phyloP scores from a whole-genome alignment of 495 filamentous ascomycete genomes.

The Tuber calosporum region DNA sequence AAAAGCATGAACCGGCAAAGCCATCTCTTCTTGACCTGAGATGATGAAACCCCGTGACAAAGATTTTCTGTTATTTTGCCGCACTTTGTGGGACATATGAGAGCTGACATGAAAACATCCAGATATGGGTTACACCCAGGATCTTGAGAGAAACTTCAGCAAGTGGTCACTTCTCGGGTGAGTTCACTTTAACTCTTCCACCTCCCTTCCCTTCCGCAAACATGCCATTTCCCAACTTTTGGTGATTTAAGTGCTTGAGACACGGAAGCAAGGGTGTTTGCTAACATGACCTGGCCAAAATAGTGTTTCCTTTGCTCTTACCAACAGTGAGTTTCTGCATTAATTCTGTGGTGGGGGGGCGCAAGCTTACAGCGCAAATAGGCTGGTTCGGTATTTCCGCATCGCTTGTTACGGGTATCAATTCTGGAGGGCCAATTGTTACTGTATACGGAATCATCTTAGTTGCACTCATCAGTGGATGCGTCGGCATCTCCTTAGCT shows the following conservation, averaged over 20 bases:
- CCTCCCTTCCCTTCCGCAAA: not conserved
- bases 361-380: not conserved
- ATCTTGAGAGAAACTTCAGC: constrained; percentile 55
- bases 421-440: constrained; percentile 54
- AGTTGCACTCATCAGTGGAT: constrained; percentile 51
- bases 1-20: constrained; percentile 6
- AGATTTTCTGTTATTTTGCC: not conserved
- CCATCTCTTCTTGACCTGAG: not conserved
- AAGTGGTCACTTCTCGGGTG: constrained; percentile 52
- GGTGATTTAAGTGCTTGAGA: not conserved
- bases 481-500: constrained; percentile 51
- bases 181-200: not conserved
- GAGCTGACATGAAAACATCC: constrained; percentile 6
- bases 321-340: constrained; percentile 45
- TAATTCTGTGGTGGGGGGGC: not conserved
- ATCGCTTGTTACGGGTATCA: constrained; percentile 55
- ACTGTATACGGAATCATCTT: constrained; percentile 57
- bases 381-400: constrained; percentile 56
- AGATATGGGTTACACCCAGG: constrained; percentile 57
- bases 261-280: not conserved
- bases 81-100: not conserved
- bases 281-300: not conserved
- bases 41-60: not conserved
- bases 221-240: not conserved
- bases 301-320: constrained; percentile 53